A percentile compares a stretch with the other conserved stretches of the same genome.
These are phyloP conservation scores for Candida namnaoensis DNA, from an alignment of 805 yeast genomes.

Conservation along the genomic window DNA sequence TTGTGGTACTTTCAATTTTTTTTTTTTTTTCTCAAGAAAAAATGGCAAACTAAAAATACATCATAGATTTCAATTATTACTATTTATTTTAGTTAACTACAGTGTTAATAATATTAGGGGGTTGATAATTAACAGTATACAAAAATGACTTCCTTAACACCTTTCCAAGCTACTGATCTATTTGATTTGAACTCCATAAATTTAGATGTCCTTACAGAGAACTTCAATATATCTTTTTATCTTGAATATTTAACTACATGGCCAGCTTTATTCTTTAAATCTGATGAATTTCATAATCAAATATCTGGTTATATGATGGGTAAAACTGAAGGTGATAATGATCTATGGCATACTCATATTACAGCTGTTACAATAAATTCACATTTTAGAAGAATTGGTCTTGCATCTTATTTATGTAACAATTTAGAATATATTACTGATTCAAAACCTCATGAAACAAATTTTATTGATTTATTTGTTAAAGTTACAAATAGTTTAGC, in stretches of 20 bases:
- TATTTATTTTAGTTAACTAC: too few relatives aligned
- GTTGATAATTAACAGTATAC: too few relatives aligned
- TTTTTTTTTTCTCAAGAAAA: too few relatives aligned
- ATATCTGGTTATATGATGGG: conserved; percentile 82
- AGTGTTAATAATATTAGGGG: too few relatives aligned
- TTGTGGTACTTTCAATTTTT: too few relatives aligned
- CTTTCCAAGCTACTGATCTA: conserved; percentile 82
- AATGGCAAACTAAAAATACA: too few relatives aligned
- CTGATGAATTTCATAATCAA: conserved; percentile 36
- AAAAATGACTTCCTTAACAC: conserved; percentile 80
- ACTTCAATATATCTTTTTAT: conserved; percentile 78
- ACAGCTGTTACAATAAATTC: conserved; percentile 91
- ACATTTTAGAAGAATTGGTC: conserved; percentile 73
- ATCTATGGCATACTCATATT: conserved; percentile 94
- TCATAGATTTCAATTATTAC: too few relatives aligned
- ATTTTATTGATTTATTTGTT: conserved; percentile 87
- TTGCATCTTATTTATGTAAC: conserved; percentile 73
- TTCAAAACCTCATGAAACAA: conserved; percentile 68
- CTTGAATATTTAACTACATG: conserved; percentile 74
- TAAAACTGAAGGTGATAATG: conserved; percentile 82
- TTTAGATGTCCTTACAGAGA: conserved; percentile 85
- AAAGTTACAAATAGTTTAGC: conserved; percentile 80
- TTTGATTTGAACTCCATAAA: conserved; percentile 68
- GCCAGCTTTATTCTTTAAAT: conserved; percentile 86
- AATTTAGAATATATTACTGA: conserved; percentile 69